Percentiles rank a stretch among this genome's conserved stretches.
Conservation (phyloP, 768 basidiomycete species). For the Leccinum arenicola region DNA sequence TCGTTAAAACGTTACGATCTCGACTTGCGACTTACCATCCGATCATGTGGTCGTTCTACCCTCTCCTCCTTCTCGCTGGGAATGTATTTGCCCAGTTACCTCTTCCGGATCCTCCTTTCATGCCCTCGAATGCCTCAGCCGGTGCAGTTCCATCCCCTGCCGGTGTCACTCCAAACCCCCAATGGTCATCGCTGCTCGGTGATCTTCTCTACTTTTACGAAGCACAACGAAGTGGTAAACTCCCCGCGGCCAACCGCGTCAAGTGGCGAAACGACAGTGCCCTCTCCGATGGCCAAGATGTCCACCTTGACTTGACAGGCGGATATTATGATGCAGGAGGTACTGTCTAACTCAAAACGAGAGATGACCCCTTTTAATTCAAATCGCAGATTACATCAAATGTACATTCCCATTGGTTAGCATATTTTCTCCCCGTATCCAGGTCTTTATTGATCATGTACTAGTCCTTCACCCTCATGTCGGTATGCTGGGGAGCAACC, state of each 20-base stretch:
- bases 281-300: conserved; percentile 72
- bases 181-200: conserved; percentile 83
- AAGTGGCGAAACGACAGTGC: conserved; percentile 86
- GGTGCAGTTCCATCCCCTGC: conserved; percentile 50
- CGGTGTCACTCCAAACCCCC: conserved; percentile 54
- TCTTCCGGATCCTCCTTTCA: conserved; percentile 61
- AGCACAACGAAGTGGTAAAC: conserved; percentile 79
- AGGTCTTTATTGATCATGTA: background rate
- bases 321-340: conserved; percentile 95
- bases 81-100: conserved; percentile 52
- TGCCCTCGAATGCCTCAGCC: conserved; percentile 56
- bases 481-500: conserved; percentile 86
- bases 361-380: background rate
- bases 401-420: conserved; percentile 80
- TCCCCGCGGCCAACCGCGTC: conserved; percentile 69
- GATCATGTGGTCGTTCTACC: conserved; percentile 21
- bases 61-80: conserved; percentile 19
- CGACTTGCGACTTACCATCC: background rate
- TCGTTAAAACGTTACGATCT: background rate
- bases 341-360: conserved; percentile 30
- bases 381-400: conserved; percentile 74
- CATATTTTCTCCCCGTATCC: background rate
- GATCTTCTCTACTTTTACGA: conserved; percentile 88
- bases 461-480: conserved; percentile 80
- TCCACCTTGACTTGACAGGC: conserved; percentile 71